Base-by-base conservation (phyloP, 192 early-diverging fungal species). In the Podila verticillata region DNA sequence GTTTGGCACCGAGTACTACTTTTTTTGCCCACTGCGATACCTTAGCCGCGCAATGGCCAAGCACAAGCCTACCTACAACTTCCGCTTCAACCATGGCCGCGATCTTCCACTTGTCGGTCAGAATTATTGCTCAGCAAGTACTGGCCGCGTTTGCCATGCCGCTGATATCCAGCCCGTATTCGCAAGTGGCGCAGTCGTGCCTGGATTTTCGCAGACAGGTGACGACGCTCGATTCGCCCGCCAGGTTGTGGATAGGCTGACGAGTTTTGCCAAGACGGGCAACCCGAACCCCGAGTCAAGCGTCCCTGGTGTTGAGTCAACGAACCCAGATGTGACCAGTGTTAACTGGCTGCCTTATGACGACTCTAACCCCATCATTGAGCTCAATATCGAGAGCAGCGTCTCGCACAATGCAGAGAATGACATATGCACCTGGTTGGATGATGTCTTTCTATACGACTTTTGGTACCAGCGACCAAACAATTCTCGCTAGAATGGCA, bases 221-320 rank as follows among this genome's bases (percentile, higher is more conserved):
- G 78, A 85, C n/a, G 70, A 82, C 31, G 84, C 82, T 22, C 81
- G 82, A 19, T 74, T 85, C 22, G 67, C 82, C 4, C 73, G 78
- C 1, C 84, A 85, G 44, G 57, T 85, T 13, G 67, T 79, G 10
- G 47, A 62, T n/a, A 57, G 82, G 1, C 71, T 81, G 20, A 66
- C 83, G 5, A 63, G 63, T 3, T 85, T 85, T 65, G 84, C 84
- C 3, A 79, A 75, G 61, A 73, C 75, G 0, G 77, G 84, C 15
- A 71, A 85, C 19, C 84, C 84, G 0, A 83, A 85, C 48, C 84
- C 81, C 0, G 29, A 62, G 7, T 6, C 61, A 2, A 28, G 31
- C 29, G 12, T 47, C 4, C 35, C 13, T 1, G 74, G 74, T 34
- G 31, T 69, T 22, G 74, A 63, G 57, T 20, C 24, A 5, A 15